These are phyloP conservation scores for Mucor mucedo DNA, from an alignment of 371 early-diverging fungal species.

Conservation along the genomic window DNA sequence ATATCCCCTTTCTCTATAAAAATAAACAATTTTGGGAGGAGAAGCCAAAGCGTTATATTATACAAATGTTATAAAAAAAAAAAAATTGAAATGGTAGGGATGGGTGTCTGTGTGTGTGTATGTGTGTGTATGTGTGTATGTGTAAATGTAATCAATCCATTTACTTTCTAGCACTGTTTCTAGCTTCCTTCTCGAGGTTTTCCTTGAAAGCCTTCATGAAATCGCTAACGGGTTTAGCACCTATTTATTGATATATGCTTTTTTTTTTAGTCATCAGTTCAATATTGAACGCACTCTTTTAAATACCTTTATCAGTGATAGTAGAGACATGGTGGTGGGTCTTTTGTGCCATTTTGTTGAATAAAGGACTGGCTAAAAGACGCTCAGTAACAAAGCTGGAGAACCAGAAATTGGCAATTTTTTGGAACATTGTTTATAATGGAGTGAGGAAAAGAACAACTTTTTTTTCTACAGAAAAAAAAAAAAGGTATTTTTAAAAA, in stretches of 20 bases:
- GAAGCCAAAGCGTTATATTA: not conserved
- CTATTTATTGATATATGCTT: slow-evolving; percentile 15
- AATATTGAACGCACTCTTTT: not conserved
- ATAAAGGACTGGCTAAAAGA: slow-evolving; percentile 51
- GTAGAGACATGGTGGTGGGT: slow-evolving; percentile 59
- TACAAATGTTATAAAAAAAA: not conserved
- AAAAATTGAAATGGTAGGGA: not conserved
- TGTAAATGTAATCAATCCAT: too few species aligned
- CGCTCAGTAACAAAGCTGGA: slow-evolving; percentile 54
- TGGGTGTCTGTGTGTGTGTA: too few species aligned
- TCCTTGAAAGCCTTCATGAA: slow-evolving; percentile 58
- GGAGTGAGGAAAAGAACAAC: not conserved
- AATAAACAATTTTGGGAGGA: not conserved
- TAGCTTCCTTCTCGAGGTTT: slow-evolving; percentile 54
- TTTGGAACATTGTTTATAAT: slow-evolving; percentile 45
- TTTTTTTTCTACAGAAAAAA: not conserved
- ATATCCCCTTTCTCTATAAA: not conserved
- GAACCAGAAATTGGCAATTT: slow-evolving; percentile 54
- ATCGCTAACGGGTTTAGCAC: slow-evolving; percentile 36
- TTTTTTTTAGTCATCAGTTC: not conserved
- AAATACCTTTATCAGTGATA: slow-evolving; percentile 45
- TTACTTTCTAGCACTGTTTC: slow-evolving; percentile 37
- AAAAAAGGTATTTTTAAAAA: not conserved
- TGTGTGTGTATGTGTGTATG: too few species aligned
- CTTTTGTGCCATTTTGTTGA: slow-evolving; percentile 54